These are phyloP conservation scores for Apostasia shenzhenica DNA, from an alignment of 106 monocot species.

Conservation along the genomic window DNA sequence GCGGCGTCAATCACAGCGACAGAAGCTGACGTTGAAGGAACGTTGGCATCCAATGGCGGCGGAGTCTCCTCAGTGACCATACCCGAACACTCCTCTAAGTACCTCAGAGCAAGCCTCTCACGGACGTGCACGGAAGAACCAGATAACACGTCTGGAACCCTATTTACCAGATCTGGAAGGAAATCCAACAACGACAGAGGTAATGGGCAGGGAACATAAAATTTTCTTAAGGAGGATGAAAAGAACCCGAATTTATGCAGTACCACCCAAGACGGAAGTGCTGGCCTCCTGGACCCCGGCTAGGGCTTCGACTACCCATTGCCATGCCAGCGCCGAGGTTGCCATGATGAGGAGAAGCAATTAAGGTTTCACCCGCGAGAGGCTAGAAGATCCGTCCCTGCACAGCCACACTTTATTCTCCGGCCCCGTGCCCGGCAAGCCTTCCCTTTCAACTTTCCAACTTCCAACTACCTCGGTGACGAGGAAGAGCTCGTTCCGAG, in stretches of 20 bases:
- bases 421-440: too few relatives aligned
- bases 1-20: not conserved
- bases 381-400: too few relatives aligned
- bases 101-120: constrained; percentile 34
- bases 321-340: constrained; percentile 12
- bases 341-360: constrained; percentile 1
- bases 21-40: not conserved
- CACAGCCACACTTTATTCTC: too few relatives aligned
- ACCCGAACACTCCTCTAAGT: constrained; percentile 23
- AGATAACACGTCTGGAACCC: constrained; percentile 13
- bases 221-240: not conserved
- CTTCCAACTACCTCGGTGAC: too few relatives aligned
- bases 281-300: constrained; percentile 13
- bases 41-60: not conserved
- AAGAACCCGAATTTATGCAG: not conserved
- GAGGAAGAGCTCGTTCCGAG: too few relatives aligned
- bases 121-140: constrained; percentile 10
- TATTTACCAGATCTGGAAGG: constrained; percentile 17
- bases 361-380: not conserved
- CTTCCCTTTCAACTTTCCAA: too few relatives aligned
- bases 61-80: constrained; percentile 2
- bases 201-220: not conserved
- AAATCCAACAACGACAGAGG: constrained; percentile 1
- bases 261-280: constrained; percentile 27
- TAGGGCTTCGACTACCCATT: constrained; percentile 38